Evolutionary conservation across 176 grass and related monocot species (phyloP).

Genomic region (Musa beccarii): DNA sequence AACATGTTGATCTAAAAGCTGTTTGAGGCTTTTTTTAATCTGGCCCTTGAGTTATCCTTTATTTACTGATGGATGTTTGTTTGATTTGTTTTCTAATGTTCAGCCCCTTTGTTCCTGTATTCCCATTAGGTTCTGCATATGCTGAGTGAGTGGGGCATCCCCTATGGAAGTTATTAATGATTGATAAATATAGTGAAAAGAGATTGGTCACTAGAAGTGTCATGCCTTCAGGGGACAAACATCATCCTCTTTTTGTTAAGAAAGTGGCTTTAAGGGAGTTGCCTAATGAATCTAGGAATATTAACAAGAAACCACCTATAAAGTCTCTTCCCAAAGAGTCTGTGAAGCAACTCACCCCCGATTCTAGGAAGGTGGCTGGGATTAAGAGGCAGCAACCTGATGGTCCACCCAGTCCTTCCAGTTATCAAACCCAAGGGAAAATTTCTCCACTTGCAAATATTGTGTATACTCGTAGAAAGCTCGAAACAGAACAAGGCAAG

Average conservation of each 20-base stretch:
- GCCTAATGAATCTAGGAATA: conserved; percentile 34
- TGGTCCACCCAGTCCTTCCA: conserved; percentile 33
- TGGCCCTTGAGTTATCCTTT: neutral
- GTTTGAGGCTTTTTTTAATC: neutral
- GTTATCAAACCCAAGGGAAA: conserved; percentile 29
- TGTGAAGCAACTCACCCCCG: conserved; percentile 21
- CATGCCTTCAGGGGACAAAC: conserved; percentile 60
- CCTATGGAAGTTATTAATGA: conserved; percentile 2
- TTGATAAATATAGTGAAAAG: conserved; percentile 1
- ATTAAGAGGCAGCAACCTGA: conserved; percentile 48
- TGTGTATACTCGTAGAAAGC: conserved; percentile 71
- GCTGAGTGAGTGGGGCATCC: neutral
- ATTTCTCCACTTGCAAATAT: conserved; percentile 47
- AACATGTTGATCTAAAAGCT: neutral
- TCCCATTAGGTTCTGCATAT: neutral
- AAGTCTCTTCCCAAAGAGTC: conserved; percentile 31
- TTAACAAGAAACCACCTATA: conserved; percentile 20
- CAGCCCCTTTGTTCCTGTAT: neutral
- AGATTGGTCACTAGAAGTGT: conserved; percentile 14
- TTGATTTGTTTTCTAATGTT: neutral
- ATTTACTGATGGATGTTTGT: neutral
- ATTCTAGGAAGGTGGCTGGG: conserved; percentile 30
- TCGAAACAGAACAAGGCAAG: conserved; percentile 75
- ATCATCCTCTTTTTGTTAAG: conserved; percentile 43
- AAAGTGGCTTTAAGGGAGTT: conserved; percentile 61